Evolutionary conservation across 23 red algal genomes (phyloP), one percentile per base, ranked within the genome.

Genomic region (Rhodosorus marinus): DNA sequence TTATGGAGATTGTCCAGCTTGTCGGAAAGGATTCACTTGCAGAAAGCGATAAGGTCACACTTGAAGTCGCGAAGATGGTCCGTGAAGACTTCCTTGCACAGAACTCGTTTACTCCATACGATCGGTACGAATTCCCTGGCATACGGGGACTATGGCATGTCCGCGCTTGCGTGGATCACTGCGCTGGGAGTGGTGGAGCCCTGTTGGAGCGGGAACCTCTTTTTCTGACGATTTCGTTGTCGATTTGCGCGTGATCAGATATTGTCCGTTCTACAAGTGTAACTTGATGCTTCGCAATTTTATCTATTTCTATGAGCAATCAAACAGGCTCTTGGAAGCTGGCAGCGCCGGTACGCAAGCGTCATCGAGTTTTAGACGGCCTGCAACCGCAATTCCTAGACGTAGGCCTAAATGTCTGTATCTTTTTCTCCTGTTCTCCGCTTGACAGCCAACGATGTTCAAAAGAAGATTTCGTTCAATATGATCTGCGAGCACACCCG

Each of bases 1-100:
- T 98, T 32, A 98, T 79, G 76, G 90, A 98, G 64, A 98, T 98
- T 49, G 90, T 98, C 56, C 76, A 82, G 58, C 54, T 98, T 9
- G 90, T 98, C 8, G 90, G 90, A 43, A 83, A 74, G 59, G 90
- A 98, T 60, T 76, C 78, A 0, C 54, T 98, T 4, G 90, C 90
- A 5, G 90, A 98, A 47, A 66, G 51, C 31, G 90, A 98, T 58
- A 98, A 98, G 67, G 68, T 84, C 2, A 84, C 79, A 1, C 66
- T 98, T 32, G 90, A 82, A 57, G 71, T 58, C 35, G 90, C 90
- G 0, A 98, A 81, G 49, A 80, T 85, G 43, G 76, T 98, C 38
- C 78, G 90, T 17, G 90, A 98, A 35, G 90, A 98, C 57, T 98
- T 77, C 51, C 72, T 98, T 27, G 76, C 78, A 1, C 90, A 98